Evolutionary conservation across 2,329 filamentous ascomycete species (phyloP).

Genomic region (Tolypocladium guangdongense): DNA sequence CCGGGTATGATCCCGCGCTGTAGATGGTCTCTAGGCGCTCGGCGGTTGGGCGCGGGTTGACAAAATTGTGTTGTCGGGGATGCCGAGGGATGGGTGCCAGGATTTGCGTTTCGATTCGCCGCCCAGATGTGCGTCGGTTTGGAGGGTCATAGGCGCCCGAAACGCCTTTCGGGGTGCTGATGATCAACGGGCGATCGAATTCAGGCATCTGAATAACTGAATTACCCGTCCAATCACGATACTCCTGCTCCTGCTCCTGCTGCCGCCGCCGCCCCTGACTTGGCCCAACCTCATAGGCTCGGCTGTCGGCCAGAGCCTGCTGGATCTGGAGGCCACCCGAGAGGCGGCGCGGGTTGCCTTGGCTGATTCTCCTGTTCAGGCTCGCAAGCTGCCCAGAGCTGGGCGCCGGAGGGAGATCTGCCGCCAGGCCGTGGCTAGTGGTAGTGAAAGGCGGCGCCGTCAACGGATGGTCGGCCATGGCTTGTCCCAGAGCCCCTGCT

Average conservation of each 20-base stretch:
- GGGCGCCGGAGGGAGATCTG: conserved; percentile 26
- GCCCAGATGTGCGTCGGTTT: conserved; percentile 18
- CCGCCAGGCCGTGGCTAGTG: conserved; percentile 20
- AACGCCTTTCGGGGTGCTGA: conserved; percentile 47
- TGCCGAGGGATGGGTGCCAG: conserved; percentile 43
- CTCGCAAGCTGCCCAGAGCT: conserved; percentile 28
- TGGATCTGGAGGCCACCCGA: conserved; percentile 28
- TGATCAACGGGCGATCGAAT: conserved; percentile 45
- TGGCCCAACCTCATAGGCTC: not conserved
- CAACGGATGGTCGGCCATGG: conserved; percentile 24
- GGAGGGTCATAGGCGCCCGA: conserved; percentile 41
- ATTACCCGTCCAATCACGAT: not conserved
- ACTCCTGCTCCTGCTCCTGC: not conserved
- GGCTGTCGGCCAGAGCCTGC: not conserved
- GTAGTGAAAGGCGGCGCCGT: conserved; percentile 26
- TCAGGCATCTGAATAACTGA: conserved; percentile 9
- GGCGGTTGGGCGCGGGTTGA: conserved; percentile 31
- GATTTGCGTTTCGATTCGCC: conserved; percentile 32
- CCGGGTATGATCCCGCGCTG: conserved; percentile 19
- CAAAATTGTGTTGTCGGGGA: conserved; percentile 26
- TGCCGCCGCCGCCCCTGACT: not conserved
- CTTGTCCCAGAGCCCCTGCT: conserved; percentile 9
- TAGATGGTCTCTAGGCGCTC: conserved; percentile 46
- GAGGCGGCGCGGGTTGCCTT: conserved; percentile 27
- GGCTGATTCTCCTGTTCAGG: conserved; percentile 25